A percentile compares a stretch with the other conserved stretches of the same genome.
Conservation (phyloP, 805 yeast species). For the Schizosaccharomyces japonicus region DNA sequence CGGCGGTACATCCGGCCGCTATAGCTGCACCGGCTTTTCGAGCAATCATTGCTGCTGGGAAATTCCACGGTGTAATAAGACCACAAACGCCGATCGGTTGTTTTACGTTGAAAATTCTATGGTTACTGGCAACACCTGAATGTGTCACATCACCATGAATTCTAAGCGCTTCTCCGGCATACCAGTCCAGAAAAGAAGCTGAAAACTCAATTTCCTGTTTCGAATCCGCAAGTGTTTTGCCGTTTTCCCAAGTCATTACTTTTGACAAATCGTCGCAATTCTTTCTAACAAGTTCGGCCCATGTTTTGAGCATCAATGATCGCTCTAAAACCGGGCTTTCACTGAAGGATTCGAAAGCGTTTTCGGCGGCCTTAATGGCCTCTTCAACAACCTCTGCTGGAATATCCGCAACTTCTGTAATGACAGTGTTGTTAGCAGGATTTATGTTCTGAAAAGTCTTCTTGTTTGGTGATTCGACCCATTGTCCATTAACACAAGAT, state of each 20-base stretch:
- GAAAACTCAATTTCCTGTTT: conserved; percentile 39
- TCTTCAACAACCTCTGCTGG: conserved; percentile 24
- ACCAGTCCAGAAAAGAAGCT: conserved; percentile 71
- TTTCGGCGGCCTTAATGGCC: conserved; percentile 33
- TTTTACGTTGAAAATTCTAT: conserved; percentile 29
- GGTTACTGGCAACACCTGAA: conserved; percentile 16
- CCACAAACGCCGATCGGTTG: conserved; percentile 46
- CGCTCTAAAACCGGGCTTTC: conserved; percentile 35
- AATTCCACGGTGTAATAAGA: conserved; percentile 42
- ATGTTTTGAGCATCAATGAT: conserved; percentile 26
- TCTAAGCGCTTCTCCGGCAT: conserved; percentile 55
- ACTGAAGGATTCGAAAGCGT: conserved; percentile 30
- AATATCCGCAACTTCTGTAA: conserved; percentile 34
- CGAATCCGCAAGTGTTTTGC: conserved; percentile 48
- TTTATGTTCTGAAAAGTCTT: conserved; percentile 23
- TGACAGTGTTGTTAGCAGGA: conserved; percentile 39
- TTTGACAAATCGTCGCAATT: conserved; percentile 41
- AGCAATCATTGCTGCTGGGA: conserved; percentile 45
- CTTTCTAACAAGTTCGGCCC: conserved; percentile 30
- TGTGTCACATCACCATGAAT: conserved; percentile 32
- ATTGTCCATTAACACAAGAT: conserved; percentile 46
- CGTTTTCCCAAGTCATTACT: conserved; percentile 43
- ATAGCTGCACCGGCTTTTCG: conserved; percentile 47
- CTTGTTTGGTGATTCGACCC: conserved; percentile 27
- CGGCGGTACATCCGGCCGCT: conserved; percentile 60